A percentile compares a stretch with the other conserved stretches of the same genome.
These are phyloP conservation scores for Arthrobotrys megalospora DNA, from an alignment of 2,329 filamentous ascomycete species.

Conservation along the genomic window DNA sequence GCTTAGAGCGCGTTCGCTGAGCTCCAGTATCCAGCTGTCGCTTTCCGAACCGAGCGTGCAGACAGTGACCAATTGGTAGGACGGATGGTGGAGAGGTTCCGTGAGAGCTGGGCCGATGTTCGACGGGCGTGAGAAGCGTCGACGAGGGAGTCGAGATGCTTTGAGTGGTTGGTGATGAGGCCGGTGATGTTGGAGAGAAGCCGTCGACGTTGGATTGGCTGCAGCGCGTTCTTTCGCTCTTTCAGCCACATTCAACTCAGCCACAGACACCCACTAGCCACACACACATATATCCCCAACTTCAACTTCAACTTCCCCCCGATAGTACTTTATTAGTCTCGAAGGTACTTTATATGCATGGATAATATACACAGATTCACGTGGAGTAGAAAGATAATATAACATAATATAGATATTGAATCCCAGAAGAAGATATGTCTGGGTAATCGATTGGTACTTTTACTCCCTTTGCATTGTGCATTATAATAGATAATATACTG, in stretches of 20 bases:
- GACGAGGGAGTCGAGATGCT: not conserved
- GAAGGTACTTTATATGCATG: too few species aligned
- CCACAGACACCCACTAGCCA: not conserved
- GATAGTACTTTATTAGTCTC: not conserved
- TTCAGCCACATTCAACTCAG: slow-evolving; percentile 7
- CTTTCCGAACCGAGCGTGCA: not conserved
- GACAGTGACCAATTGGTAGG: not conserved
- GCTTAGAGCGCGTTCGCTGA: slow-evolving; percentile 10
- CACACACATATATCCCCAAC: not conserved
- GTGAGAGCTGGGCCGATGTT: not conserved
- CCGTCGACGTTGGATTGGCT: not conserved
- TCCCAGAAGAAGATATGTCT: too few species aligned
- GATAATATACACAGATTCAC: too few species aligned
- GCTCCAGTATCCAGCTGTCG: slow-evolving; percentile 7
- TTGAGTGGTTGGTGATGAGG: not conserved
- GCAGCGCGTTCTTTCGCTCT: slow-evolving; percentile 14
- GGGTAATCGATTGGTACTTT: slow-evolving; percentile 3
- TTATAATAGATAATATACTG: not conserved
- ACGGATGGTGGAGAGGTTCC: not conserved
- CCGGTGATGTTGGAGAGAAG: not conserved
- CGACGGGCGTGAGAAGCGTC: not conserved
- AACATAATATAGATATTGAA: too few species aligned
- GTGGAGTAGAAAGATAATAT: too few species aligned
- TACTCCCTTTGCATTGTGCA: not conserved
- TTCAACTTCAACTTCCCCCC: not conserved